Evolutionary conservation across 2,329 filamentous ascomycete species (phyloP), one percentile per base, ranked within the genome.

Genomic region (Pseudogymnoascus sp.): DNA sequence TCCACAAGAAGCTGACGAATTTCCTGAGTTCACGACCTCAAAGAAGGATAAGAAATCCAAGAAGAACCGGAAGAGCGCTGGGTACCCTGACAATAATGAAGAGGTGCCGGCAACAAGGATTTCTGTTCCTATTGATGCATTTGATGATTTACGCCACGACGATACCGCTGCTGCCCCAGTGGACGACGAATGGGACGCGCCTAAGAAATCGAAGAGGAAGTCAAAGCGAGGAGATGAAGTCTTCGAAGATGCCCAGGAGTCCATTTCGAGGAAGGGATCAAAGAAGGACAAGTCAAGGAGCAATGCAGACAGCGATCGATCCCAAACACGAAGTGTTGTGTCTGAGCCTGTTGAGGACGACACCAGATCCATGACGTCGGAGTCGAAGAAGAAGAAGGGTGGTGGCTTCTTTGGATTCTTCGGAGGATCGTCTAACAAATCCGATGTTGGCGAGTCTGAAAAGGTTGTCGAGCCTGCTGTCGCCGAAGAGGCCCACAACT

Each of bases 341-440:
- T 52, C 45, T 18, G 45, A 52, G 23, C 23, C 23, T 30, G 8
- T 52, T 4, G 45, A 52, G 45, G 45, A 52, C 2, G 77, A 79
- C 38, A 73, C 76, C 18, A 75, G 73, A 62, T 82, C 79, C 30
- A 74, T 79, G 10, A 74, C 78, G 4, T 81, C 80, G 5, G 45
- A 52, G 5, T 30, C 74, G 71, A 63, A 79, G 30, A 66, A 68
- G 12, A 68, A 69, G 48, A 64, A 52, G n/a, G 61, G 64, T 26
- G 73, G 76, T 35, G 71, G 78, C 21, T 75, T 82, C 64, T 80
- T 81, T 60, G 65, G 69, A 35, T 64, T 71, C 21, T 70, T 71
- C 58, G 67, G 45, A 52, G 45, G 68, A 59, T 80, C 62, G 75
- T 78, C 70, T 78, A 76, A 64, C 30, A 70, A 68, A 58, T 67